These are phyloP conservation scores for Gnomoniopsis sp. DNA, from an alignment of 2,329 filamentous ascomycete genomes.

Conservation along the genomic window DNA sequence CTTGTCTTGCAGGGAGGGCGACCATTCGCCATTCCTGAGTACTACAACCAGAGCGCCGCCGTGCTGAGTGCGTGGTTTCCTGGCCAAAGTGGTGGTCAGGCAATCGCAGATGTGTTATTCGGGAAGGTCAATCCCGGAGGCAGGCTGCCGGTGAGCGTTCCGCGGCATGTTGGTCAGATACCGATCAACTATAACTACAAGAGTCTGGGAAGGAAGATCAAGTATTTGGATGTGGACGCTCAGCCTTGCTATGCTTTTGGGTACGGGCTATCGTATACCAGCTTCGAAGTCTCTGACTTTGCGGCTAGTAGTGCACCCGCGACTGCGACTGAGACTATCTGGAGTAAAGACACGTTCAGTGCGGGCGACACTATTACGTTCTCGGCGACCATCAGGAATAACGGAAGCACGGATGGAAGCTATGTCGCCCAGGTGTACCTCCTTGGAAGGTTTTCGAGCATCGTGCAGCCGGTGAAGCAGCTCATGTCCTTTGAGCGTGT, in stretches of 20 bases:
- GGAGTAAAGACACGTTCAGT: neutral
- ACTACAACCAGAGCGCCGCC: slow-evolving; percentile 35
- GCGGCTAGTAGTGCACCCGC: neutral
- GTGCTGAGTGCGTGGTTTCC: slow-evolving; percentile 36
- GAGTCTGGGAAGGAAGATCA: slow-evolving; percentile 23
- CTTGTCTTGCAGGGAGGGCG: slow-evolving; percentile 39
- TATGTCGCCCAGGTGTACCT: slow-evolving; percentile 40
- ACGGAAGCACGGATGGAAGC: slow-evolving; percentile 29
- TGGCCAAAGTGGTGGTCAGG: slow-evolving; percentile 31
- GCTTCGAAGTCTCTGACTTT: slow-evolving; percentile 28
- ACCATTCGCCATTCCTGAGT: slow-evolving; percentile 36
- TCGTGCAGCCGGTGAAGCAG: slow-evolving; percentile 40
- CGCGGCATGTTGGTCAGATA: slow-evolving; percentile 31
- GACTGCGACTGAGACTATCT: too few species aligned
- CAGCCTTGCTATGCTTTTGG: slow-evolving; percentile 32
- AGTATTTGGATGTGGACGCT: slow-evolving; percentile 30
- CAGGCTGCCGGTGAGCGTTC: slow-evolving; percentile 31
- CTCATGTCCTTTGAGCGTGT: slow-evolving; percentile 39
- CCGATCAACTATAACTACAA: slow-evolving; percentile 35
- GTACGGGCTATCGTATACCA: slow-evolving; percentile 33
- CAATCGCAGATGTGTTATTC: slow-evolving; percentile 33
- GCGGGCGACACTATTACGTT: slow-evolving; percentile 32
- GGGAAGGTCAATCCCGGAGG: slow-evolving; percentile 31
- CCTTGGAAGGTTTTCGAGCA: slow-evolving; percentile 34
- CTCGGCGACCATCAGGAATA: slow-evolving; percentile 31